Conservation (phyloP, 257 asterid species). For the Nicotiana attenuata region DNA sequence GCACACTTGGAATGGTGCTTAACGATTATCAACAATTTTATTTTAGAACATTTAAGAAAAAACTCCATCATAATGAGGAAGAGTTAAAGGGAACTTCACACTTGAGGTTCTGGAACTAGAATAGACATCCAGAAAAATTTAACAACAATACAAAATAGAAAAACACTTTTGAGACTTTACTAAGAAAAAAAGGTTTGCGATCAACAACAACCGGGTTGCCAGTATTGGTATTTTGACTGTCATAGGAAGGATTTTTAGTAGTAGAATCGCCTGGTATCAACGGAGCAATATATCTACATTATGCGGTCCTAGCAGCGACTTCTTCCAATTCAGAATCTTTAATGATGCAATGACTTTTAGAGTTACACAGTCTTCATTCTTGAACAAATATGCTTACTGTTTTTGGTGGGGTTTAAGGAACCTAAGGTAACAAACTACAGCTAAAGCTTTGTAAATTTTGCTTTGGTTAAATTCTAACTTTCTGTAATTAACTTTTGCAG, state of each 20-base stretch:
- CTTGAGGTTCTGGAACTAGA: no score
- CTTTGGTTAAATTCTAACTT: neutral
- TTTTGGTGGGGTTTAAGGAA: slow-evolving; percentile 70
- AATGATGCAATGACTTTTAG: slow-evolving; percentile 30
- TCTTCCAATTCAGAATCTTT: slow-evolving; percentile 51
- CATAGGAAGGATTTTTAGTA: slow-evolving; percentile 13
- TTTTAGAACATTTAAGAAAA: no score
- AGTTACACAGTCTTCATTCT: slow-evolving; percentile 35
- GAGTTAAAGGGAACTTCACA: no score
- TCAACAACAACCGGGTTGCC: slow-evolving; percentile 34
- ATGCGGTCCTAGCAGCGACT: slow-evolving; percentile 34
- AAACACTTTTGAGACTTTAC: no score
- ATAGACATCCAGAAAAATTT: no score
- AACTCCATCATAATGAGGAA: no score
- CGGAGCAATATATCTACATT: slow-evolving; percentile 47
- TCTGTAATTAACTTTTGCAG: slow-evolving; percentile 29
- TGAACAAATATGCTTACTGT: slow-evolving; percentile 45
- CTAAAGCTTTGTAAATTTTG: neutral
- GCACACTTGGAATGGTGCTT: no score
- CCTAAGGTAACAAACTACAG: slow-evolving; percentile 37
- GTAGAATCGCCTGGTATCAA: slow-evolving; percentile 37
- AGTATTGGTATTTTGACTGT: slow-evolving; percentile 50
- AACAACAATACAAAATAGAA: no score
- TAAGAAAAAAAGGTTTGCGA: slow-evolving; percentile 48
- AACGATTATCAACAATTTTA: no score